Conservation (phyloP, 2,329 filamentous ascomycete genomes). For the Colletotrichum lini region DNA sequence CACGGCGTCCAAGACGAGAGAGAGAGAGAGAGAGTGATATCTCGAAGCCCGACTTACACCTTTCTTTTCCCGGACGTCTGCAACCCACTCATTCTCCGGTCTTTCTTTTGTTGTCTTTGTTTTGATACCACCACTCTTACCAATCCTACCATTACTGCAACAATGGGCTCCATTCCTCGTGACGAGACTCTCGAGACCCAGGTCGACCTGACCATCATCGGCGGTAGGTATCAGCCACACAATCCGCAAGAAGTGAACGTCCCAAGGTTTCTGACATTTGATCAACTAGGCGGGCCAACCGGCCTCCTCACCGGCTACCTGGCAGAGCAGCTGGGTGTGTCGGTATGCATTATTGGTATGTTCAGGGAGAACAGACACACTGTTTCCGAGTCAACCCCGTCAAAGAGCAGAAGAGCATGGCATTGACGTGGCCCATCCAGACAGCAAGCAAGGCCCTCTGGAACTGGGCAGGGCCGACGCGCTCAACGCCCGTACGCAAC, state of each 20-base stretch:
- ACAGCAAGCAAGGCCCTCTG: slow-evolving; percentile 56
- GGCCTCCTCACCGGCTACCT: slow-evolving; percentile 62
- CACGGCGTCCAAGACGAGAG: too few species aligned
- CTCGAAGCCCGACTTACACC: slow-evolving; percentile 12
- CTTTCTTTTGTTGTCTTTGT: neutral
- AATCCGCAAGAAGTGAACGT: too few species aligned
- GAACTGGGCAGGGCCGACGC: slow-evolving; percentile 63
- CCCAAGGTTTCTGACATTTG: neutral
- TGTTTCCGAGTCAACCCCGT: neutral
- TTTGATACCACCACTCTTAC: neutral
- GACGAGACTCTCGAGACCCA: slow-evolving; percentile 36
- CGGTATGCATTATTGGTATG: slow-evolving; percentile 57
- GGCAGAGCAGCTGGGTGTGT: slow-evolving; percentile 57
- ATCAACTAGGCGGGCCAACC: slow-evolving; percentile 57
- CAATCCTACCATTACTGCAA: neutral
- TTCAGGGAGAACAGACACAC: neutral
- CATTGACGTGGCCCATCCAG: slow-evolving; percentile 45
- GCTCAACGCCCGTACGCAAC: slow-evolving; percentile 64
- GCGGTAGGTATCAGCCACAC: slow-evolving; percentile 47
- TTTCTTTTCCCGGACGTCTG: neutral
- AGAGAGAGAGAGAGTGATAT: slow-evolving; percentile 5
- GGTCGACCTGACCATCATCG: slow-evolving; percentile 56
- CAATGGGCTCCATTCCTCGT: slow-evolving; percentile 40
- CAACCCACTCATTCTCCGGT: neutral
- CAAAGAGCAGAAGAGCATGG: neutral